Evolutionary conservation across 106 monocot genomes (phyloP).

Genomic region (Dendrobium chrysotoxum): DNA sequence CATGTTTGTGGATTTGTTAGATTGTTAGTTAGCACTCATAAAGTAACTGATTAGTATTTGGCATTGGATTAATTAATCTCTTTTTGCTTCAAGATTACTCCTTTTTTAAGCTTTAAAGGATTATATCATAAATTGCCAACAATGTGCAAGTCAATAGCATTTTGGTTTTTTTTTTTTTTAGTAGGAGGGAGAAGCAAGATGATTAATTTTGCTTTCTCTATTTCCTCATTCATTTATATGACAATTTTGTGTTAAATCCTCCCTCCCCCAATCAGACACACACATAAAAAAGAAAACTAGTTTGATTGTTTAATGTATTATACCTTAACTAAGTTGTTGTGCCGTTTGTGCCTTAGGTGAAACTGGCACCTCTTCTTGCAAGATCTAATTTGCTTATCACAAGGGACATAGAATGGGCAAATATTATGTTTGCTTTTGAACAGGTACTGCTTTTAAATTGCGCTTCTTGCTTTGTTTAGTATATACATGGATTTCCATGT

Average conservation of each 20-base stretch:
- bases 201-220: neutral
- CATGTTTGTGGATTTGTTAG: neutral
- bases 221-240: neutral
- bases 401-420: constrained; percentile 99
- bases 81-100: neutral
- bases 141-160: neutral
- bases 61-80: neutral
- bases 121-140: neutral
- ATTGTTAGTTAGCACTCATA: neutral
- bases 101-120: neutral
- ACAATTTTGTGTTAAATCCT: neutral
- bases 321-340: neutral
- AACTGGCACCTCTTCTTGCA: constrained; percentile 62
- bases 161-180: neutral
- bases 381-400: constrained; percentile 84
- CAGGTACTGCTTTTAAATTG: constrained; percentile 48
- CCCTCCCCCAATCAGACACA: neutral
- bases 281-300: neutral
- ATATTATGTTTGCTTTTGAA: constrained; percentile 92
- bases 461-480: neutral
- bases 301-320: neutral
- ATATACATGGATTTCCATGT: neutral
- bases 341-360: constrained; percentile 27
- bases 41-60: neutral
- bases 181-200: neutral